phyloP scores from a whole-genome alignment of 805 yeast genomes.

The Metschnikowia lunata region DNA sequence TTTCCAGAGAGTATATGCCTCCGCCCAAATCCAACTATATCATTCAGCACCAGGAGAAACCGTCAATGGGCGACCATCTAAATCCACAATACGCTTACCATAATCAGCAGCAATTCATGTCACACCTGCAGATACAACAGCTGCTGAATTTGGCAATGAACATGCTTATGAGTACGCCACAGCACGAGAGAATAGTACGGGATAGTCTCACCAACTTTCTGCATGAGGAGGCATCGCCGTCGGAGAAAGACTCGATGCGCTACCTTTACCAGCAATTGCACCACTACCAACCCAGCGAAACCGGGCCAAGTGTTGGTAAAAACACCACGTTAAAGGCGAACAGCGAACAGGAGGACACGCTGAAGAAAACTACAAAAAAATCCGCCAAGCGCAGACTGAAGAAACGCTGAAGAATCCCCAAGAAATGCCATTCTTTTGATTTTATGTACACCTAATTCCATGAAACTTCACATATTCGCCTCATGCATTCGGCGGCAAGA shows the following conservation, averaged over 20 bases:
- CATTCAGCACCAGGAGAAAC: background rate
- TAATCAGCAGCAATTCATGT: constrained; percentile 5
- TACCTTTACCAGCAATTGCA: constrained; percentile 13
- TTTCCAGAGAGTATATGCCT: constrained; percentile 21
- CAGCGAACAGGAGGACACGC: too few species aligned
- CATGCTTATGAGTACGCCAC: constrained; percentile 44
- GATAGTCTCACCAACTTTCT: background rate
- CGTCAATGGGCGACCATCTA: background rate
- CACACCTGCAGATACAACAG: constrained; percentile 7
- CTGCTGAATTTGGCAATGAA: constrained; percentile 14
- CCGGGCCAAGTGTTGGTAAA: too few species aligned
- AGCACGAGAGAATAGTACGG: constrained; percentile 28
- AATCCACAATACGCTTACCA: background rate
- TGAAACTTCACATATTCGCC: background rate
- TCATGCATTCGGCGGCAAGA: constrained; percentile 63
- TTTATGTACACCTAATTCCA: background rate
- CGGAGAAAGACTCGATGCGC: constrained; percentile 11
- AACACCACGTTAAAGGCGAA: too few species aligned
- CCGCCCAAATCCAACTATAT: constrained; percentile 19
- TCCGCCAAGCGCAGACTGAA: constrained; percentile 7
- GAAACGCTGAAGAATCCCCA: constrained; percentile 4
- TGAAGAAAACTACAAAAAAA: constrained; percentile 1
- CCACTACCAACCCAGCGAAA: background rate
- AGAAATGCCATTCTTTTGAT: background rate
- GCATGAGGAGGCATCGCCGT: constrained; percentile 11